phyloP scores from a whole-genome alignment of 1,139 yeast species.

The Blastobotrys malaysiensis region DNA sequence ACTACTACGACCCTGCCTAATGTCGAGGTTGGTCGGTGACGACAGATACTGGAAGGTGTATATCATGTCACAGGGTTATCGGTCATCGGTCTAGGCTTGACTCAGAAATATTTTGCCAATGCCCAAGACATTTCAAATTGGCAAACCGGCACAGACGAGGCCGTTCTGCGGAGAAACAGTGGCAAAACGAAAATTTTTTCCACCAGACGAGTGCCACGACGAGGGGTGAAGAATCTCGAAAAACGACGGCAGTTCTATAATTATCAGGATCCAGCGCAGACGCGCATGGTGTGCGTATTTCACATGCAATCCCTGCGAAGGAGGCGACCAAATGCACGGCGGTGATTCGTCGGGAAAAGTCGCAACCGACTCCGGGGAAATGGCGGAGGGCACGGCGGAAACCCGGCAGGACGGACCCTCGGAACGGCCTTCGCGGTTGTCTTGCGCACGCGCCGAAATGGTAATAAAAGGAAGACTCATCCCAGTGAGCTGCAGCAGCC shows the following conservation, averaged over 20 bases:
- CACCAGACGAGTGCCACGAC: not conserved
- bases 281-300: not conserved
- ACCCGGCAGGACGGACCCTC: not conserved
- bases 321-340: not conserved
- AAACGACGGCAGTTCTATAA: too few species aligned
- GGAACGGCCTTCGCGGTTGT: too few species aligned
- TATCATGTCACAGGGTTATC: not conserved
- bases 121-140: not conserved
- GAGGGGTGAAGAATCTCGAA: too few species aligned
- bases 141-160: not conserved
- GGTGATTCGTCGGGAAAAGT: not conserved
- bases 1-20: not conserved
- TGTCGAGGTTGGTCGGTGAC: too few species aligned
- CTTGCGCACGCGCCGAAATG: not conserved
- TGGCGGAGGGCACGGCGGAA: not conserved
- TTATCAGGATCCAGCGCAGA: too few species aligned
- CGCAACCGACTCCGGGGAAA: conserved; percentile 1
- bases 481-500: not conserved
- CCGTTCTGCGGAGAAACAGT: not conserved
- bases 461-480: not conserved
- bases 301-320: not conserved
- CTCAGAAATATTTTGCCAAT: not conserved
- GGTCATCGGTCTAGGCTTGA: not conserved
- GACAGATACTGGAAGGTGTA: not conserved
- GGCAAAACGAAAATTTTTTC: not conserved